Conservation (phyloP, 2,329 filamentous ascomycete species). For the Fusarium concolor region DNA sequence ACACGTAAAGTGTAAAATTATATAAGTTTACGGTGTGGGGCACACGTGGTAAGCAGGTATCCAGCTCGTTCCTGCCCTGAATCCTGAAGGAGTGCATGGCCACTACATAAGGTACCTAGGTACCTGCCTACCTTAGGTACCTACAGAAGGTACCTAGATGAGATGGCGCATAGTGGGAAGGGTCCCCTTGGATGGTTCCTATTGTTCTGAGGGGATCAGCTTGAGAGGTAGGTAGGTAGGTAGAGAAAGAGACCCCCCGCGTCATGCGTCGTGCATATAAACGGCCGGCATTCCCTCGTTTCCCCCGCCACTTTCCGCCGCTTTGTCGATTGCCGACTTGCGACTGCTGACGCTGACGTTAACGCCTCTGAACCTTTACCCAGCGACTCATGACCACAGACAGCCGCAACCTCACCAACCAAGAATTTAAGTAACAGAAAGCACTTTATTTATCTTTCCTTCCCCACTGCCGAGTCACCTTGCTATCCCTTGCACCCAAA, state of each 20-base stretch:
- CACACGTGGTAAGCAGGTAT: constrained; percentile 28
- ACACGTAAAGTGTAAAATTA: constrained; percentile 18
- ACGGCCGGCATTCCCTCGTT: constrained; percentile 57
- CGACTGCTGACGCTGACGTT: constrained; percentile 13
- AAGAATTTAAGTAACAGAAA: neutral
- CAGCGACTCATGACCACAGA: constrained; percentile 16
- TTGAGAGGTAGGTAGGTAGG: constrained; percentile 31
- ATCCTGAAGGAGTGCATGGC: neutral
- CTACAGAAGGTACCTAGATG: no score
- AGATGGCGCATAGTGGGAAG: neutral
- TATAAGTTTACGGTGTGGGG: constrained; percentile 20
- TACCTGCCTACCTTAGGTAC: no score
- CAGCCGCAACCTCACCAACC: constrained; percentile 4
- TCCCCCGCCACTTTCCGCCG: constrained; percentile 40
- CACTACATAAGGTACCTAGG: no score
- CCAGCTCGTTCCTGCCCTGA: constrained; percentile 25
- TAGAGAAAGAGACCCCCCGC: constrained; percentile 24
- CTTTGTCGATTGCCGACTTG: constrained; percentile 41
- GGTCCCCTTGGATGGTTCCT: constrained; percentile 23
- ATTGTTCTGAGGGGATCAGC: constrained; percentile 22
- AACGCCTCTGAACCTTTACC: constrained; percentile 17
- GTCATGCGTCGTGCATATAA: constrained; percentile 59
- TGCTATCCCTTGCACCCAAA: neutral
- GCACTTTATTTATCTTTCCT: neutral
- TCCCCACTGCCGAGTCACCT: neutral